Evolutionary conservation across 768 basidiomycete genomes (phyloP).

Genomic region (Lactifluus piperatus): DNA sequence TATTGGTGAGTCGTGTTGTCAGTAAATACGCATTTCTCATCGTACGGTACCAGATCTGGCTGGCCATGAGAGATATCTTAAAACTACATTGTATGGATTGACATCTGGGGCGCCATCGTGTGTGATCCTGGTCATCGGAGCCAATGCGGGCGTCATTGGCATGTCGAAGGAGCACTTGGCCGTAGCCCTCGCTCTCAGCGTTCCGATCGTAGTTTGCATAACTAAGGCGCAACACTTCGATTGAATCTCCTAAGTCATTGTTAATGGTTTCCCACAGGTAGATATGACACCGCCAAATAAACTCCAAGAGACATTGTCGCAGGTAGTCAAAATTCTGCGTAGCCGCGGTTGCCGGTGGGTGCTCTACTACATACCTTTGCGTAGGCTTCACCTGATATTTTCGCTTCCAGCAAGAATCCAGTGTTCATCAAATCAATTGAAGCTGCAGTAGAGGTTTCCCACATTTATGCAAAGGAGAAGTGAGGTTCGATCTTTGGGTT

Average conservation of each 20-base stretch:
- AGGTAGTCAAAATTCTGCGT: slow-evolving; percentile 85
- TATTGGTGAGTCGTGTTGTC: slow-evolving; percentile 44
- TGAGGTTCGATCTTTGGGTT: slow-evolving; percentile 26
- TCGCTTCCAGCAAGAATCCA: slow-evolving; percentile 54
- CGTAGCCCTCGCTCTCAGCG: slow-evolving; percentile 85
- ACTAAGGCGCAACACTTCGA: slow-evolving; percentile 54
- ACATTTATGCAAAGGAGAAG: slow-evolving; percentile 67
- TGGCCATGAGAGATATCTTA: slow-evolving; percentile 88
- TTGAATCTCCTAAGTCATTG: background rate
- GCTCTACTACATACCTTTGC: background rate
- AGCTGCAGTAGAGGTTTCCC: slow-evolving; percentile 69
- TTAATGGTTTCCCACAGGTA: slow-evolving; percentile 39
- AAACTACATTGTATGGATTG: slow-evolving; percentile 91
- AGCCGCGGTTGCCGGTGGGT: slow-evolving; percentile 86
- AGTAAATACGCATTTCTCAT: background rate
- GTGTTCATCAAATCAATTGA: slow-evolving; percentile 81
- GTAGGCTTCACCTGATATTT: background rate
- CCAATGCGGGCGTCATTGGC: slow-evolving; percentile 84
- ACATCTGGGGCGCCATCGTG: slow-evolving; percentile 92
- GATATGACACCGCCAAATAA: slow-evolving; percentile 97
- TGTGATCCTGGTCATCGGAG: slow-evolving; percentile 89
- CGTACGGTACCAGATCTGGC: slow-evolving; percentile 58
- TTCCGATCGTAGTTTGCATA: slow-evolving; percentile 89
- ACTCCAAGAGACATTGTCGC: slow-evolving; percentile 83
- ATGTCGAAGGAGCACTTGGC: slow-evolving; percentile 97